Evolutionary conservation across 2,329 filamentous ascomycete species (phyloP), one percentile per base, ranked within the genome.

Genomic region (Zalaria obscura): DNA sequence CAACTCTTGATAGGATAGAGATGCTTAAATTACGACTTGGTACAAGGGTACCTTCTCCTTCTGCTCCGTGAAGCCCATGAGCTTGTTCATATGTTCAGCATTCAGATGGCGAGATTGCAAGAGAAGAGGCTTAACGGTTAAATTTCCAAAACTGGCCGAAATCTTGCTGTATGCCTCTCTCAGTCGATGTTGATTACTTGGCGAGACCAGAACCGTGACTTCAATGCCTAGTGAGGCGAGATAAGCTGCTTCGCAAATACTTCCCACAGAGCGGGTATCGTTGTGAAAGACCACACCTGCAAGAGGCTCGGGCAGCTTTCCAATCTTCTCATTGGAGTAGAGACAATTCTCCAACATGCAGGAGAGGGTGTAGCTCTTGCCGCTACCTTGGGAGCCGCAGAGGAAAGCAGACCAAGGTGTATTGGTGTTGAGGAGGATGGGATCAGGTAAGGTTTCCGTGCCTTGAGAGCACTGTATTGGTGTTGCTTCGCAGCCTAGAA

Each of bases 301-400:
- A 0, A 81, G 58, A 0, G 76, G 75, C 0, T 60, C 60, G 0
- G 65, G 63, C 1, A 77, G 53, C 3, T 54, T 55, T 1, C 68
- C 70, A 1, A 69, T 52, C 2, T 55, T 49, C 0, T 63, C 40
- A 4, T 53, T 70, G 0, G 55, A 49, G 1, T 75, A 56, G 0
- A 81, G 58, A 31, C 70, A 77, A 46, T 74, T 76, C 50, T 81
- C 74, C 0, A 79, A 59, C 38, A 80, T 59, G 48, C 69, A 75
- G 0, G 72, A 69, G 2, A 77, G 59, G 0, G 75, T 78, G 43
- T 80, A 72, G 18, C 68, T 73, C 50, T 80, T 80, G 0, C 76
- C 76, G 35, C 68, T 72, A 0, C 76, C 76, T 49, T 80, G 75
- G 1, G 70, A 70, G 1, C 76, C 76, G 45, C 76, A 80, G 18